These are phyloP conservation scores for Nannizziopsis arthrosporioides DNA, from an alignment of 2,329 filamentous ascomycete species.

Conservation along the genomic window DNA sequence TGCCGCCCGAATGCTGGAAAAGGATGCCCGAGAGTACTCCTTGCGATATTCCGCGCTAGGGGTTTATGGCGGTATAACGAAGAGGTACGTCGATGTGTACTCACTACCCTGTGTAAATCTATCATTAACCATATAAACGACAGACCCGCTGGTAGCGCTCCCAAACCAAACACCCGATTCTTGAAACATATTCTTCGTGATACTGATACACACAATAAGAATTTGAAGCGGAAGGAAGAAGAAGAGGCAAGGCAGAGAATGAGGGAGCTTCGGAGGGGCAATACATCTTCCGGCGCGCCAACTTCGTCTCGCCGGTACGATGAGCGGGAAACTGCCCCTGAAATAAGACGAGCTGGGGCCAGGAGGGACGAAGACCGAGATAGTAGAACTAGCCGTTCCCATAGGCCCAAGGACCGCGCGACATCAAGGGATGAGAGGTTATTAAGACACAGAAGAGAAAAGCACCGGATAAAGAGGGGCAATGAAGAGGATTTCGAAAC, in stretches of 20 bases:
- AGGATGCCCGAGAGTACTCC: conserved; percentile 65
- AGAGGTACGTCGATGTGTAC: conserved; percentile 34
- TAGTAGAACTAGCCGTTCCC: conserved; percentile 17
- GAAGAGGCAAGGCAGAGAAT: conserved; percentile 65
- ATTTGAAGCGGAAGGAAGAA: conserved; percentile 70
- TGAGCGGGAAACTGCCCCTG: conserved; percentile 4
- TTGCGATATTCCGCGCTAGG: conserved; percentile 65
- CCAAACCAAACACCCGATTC: conserved; percentile 86
- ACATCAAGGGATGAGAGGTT: conserved; percentile 1
- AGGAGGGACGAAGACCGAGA: conserved; percentile 17
- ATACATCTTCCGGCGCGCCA: conserved; percentile 30
- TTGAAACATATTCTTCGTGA: conserved; percentile 77
- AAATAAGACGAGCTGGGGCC: conserved; percentile 18
- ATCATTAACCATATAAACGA: not conserved
- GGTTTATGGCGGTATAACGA: conserved; percentile 52
- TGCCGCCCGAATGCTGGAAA: conserved; percentile 64
- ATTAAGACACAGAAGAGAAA: not conserved
- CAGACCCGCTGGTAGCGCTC: conserved; percentile 54
- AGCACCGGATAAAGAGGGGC: not conserved
- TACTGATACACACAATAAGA: conserved; percentile 79
- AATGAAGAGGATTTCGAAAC: not conserved
- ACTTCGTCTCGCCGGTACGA: conserved; percentile 12
- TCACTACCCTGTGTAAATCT: conserved; percentile 1
- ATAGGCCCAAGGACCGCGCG: conserved; percentile 18
- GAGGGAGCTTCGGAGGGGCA: conserved; percentile 43